Conservation (phyloP, 2,329 filamentous ascomycete species). For the Trichophyton mentagrophytes region DNA sequence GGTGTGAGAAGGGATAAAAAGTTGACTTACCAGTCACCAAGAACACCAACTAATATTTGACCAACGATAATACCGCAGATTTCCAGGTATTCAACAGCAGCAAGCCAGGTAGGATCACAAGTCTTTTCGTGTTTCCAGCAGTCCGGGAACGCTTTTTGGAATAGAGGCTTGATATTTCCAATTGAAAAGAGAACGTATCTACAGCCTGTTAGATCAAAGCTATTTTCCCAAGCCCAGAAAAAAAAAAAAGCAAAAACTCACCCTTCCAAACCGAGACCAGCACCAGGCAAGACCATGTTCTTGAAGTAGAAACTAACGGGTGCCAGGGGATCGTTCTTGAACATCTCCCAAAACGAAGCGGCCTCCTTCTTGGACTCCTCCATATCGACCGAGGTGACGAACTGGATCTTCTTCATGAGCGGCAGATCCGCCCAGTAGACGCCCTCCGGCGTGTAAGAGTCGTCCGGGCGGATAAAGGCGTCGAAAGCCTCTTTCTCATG, state of each 20-base stretch:
- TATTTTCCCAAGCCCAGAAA: background rate
- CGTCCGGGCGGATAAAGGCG: constrained; percentile 71
- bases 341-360: constrained; percentile 56
- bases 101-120: constrained; percentile 69
- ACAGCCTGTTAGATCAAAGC: constrained; percentile 27
- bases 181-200: constrained; percentile 89
- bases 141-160: constrained; percentile 56
- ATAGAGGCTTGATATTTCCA: constrained; percentile 77
- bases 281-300: constrained; percentile 84
- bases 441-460: constrained; percentile 70
- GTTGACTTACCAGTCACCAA: constrained; percentile 50
- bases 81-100: constrained; percentile 79
- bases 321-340: constrained; percentile 73
- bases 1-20: no score
- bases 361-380: constrained; percentile 59
- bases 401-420: constrained; percentile 54
- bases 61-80: constrained; percentile 91
- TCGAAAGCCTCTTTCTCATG: constrained; percentile 56
- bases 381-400: constrained; percentile 62
- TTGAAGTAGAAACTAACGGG: constrained; percentile 77
- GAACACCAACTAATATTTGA: constrained; percentile 73
- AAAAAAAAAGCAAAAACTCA: constrained; percentile 22
- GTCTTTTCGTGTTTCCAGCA: constrained; percentile 61
- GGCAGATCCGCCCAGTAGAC: constrained; percentile 89
- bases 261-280: constrained; percentile 81